Evolutionary conservation across 2,329 filamentous ascomycete species (phyloP).

Genomic region (Fusarium foetens): DNA sequence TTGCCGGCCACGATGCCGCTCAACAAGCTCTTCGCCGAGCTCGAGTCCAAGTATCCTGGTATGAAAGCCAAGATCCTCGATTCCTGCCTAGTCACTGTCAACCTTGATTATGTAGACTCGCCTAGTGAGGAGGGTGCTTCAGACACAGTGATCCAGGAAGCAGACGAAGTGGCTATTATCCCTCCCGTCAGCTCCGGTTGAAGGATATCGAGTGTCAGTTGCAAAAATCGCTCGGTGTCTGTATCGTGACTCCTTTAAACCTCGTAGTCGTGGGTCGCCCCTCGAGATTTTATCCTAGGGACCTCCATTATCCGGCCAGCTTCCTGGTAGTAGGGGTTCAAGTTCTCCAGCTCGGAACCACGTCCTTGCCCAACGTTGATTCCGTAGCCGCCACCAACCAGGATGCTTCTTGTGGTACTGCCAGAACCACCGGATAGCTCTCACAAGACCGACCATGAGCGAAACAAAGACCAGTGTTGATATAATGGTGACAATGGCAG

Average conservation of each 20-base stretch:
- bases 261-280: conserved; percentile 15
- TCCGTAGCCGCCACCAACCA: conserved; percentile 29
- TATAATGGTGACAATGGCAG: conserved; percentile 42
- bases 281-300: conserved; percentile 5
- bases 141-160: conserved; percentile 68
- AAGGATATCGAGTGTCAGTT: conserved; percentile 40
- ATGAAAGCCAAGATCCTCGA: conserved; percentile 75
- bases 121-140: conserved; percentile 55
- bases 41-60: conserved; percentile 77
- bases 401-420: conserved; percentile 36
- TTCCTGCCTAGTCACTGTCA: conserved; percentile 81
- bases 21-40: conserved; percentile 68
- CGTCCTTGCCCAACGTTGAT: conserved; percentile 24
- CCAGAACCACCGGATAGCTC: conserved; percentile 37
- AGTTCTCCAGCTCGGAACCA: conserved; percentile 41
- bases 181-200: conserved; percentile 88
- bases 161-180: conserved; percentile 88
- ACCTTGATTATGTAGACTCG: conserved; percentile 82
- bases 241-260: not conserved
- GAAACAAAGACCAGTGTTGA: conserved; percentile 45
- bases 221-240: conserved; percentile 13
- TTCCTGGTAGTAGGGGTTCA: conserved; percentile 45
- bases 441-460: conserved; percentile 37
- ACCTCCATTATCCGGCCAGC: conserved; percentile 3
- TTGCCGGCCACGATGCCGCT: conserved; percentile 74